Base-by-base conservation (phyloP, 306 rosid genomes). In the Cicer chorassanicum region DNA sequence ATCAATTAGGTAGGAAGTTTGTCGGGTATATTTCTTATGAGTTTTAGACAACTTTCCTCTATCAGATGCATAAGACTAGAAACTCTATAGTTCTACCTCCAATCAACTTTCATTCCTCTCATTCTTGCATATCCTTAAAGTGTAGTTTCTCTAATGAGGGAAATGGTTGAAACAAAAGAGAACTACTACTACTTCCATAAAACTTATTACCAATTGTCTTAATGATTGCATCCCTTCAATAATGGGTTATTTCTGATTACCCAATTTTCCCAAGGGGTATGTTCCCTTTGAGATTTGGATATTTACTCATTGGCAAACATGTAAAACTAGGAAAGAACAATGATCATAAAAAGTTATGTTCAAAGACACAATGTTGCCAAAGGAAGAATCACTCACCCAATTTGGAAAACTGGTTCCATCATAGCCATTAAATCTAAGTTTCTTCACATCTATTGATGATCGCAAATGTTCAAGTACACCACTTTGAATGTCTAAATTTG, bases 381-480 rank as follows among this genome's bases (percentile, higher is more conserved):
- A 16, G 18, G 18, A 16, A 16, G 18, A 16, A 16, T 50, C 19
- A 39, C 15, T 14, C 15, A 46, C 12, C 53, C 53, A 46, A 10
- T 46, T 46, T 11, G 53, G 15, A 46, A 46, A 70, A 18, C 10
- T 48, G 38, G 49, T 18, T 10, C 76, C 76, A 40, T 54, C 45
- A 69, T 16, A 78, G 9, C 3, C 29, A 3, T 21, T 60, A 29
- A 29, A 2, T 24, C 8, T 61, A n/a, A 78, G 64, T 1, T 34
- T 60, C 41, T 70, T 70, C 59, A 68, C 56, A n/a, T 76, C 29
- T 48, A 57, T 24, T 9, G 44, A 24, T 1, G 73, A 57, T 6
- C 59, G 39, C 15, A 77, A 11, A 19, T 44, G n/a, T 24, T 77
- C 75, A n/a, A 78, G 41, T 42, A 78, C 49, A 8, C 7, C 8